Percentiles rank a stretch among this genome's conserved stretches.
Conservation (phyloP, 805 yeast genomes). For the Tanozyma kutaoensis region DNA sequence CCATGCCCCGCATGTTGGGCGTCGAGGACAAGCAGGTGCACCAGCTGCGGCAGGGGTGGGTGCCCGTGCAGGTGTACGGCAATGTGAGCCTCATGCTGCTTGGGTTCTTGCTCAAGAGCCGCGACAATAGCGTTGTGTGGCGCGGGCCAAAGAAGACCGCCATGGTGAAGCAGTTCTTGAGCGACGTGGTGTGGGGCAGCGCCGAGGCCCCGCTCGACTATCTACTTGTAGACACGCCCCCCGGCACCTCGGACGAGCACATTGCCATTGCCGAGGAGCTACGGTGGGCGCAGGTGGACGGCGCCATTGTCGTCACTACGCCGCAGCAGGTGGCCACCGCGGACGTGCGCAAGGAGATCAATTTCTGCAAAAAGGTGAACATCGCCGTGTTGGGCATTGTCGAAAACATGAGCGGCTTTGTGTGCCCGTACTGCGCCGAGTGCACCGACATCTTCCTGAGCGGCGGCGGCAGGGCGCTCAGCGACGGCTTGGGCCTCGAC, state of each 20-base stretch:
- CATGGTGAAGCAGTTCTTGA: conserved; percentile 87
- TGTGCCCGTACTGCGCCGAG: conserved; percentile 89
- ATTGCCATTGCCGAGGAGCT: conserved; percentile 92
- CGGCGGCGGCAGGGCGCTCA: conserved; percentile 78
- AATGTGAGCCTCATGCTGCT: conserved; percentile 63
- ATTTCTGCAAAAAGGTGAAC: conserved; percentile 79
- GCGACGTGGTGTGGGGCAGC: conserved; percentile 85
- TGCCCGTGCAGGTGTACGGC: conserved; percentile 54
- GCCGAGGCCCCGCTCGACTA: conserved; percentile 41
- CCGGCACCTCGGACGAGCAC: conserved; percentile 98
- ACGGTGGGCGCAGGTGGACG: conserved; percentile 61
- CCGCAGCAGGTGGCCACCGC: conserved; percentile 91
- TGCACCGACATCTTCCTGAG: conserved; percentile 84
- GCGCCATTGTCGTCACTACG: conserved; percentile 91
- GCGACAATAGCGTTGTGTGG: conserved; percentile 94
- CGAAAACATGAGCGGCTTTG: conserved; percentile 95
- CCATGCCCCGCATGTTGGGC: conserved; percentile 93
- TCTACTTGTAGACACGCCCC: conserved; percentile 90
- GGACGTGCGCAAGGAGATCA: conserved; percentile 89
- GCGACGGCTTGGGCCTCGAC: conserved; percentile 46
- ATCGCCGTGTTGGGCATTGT: conserved; percentile 73
- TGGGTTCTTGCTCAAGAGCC: conserved; percentile 71
- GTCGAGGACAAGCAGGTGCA: conserved; percentile 67
- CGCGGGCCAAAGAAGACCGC: conserved; percentile 98
- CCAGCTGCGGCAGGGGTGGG: conserved; percentile 81